A percentile compares a stretch with the other conserved stretches of the same genome.
Conservation (phyloP, 352 stramenopile species). For the Globisporangium iwayamae region DNA sequence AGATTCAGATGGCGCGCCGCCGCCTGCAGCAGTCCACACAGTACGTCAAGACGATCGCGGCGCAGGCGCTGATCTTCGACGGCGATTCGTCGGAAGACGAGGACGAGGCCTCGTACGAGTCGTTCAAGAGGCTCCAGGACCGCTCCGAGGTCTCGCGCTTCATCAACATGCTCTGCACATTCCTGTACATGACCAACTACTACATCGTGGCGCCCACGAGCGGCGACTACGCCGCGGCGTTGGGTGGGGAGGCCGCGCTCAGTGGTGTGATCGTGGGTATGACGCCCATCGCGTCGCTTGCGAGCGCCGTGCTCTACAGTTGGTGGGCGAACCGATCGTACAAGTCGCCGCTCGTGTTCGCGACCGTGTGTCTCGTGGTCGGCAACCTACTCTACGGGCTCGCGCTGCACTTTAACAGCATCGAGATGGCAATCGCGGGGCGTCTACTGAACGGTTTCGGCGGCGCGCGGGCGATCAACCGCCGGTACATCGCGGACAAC, state of each 20-base stretch:
- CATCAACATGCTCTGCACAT: constrained; percentile 94
- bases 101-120: constrained; percentile 60
- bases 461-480: constrained; percentile 89
- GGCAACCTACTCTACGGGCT: constrained; percentile 88
- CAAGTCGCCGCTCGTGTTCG: constrained; percentile 81
- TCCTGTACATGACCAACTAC: constrained; percentile 99
- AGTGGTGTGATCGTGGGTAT: constrained; percentile 96
- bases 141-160: constrained; percentile 66
- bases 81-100: constrained; percentile 79
- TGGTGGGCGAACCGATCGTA: constrained; percentile 93
- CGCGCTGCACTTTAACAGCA: constrained; percentile 74
- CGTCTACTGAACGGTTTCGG: constrained; percentile 93
- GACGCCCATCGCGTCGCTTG: constrained; percentile 93
- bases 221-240: constrained; percentile 86
- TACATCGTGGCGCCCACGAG: constrained; percentile 96
- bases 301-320: constrained; percentile 92
- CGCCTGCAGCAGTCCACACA: constrained; percentile 78
- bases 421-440: constrained; percentile 86
- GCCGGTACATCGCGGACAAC: constrained; percentile 87
- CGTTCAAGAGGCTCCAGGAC: constrained; percentile 47
- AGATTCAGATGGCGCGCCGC: constrained; percentile 61
- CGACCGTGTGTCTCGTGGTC: constrained; percentile 74
- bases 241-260: constrained; percentile 88
- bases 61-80: constrained; percentile 81
- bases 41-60: constrained; percentile 83